phyloP scores from a whole-genome alignment of 257 asterid genomes.

The Rehmannia glutinosa region DNA sequence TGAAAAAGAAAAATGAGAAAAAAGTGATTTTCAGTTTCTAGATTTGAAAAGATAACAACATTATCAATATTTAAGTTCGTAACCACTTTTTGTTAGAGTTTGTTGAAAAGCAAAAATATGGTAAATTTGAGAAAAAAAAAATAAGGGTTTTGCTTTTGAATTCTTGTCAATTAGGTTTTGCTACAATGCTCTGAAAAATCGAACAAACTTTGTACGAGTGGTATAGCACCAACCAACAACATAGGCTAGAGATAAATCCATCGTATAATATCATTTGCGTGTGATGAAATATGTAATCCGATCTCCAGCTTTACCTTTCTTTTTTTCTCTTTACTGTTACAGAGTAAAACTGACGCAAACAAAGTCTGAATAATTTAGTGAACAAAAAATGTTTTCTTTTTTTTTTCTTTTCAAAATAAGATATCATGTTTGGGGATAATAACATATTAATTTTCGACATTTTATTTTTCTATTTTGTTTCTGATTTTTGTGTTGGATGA shows the following conservation, averaged over 20 bases:
- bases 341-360: conserved; percentile 38
- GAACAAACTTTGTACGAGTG: too few relatives aligned
- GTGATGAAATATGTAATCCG: conserved; percentile 7
- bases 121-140: background rate
- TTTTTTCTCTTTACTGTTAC: conserved; percentile 23
- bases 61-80: too few relatives aligned
- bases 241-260: too few relatives aligned
- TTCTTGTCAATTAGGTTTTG: too few relatives aligned
- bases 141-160: too few relatives aligned
- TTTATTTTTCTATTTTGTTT: background rate
- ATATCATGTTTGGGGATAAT: too few relatives aligned
- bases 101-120: background rate
- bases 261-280: conserved; percentile 23
- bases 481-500: conserved; percentile 28
- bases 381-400: background rate
- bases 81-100: too few relatives aligned
- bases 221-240: too few relatives aligned
- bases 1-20: background rate
- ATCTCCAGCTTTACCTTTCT: conserved; percentile 14
- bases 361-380: background rate
- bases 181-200: too few relatives aligned
- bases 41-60: too few relatives aligned
- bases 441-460: too few relatives aligned
- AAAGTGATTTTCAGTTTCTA: too few relatives aligned
- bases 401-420: background rate